A percentile compares a stretch with the other conserved stretches of the same genome.
These are phyloP conservation scores for Penicillium paneum DNA, from an alignment of 2,329 filamentous ascomycete genomes.

Conservation along the genomic window DNA sequence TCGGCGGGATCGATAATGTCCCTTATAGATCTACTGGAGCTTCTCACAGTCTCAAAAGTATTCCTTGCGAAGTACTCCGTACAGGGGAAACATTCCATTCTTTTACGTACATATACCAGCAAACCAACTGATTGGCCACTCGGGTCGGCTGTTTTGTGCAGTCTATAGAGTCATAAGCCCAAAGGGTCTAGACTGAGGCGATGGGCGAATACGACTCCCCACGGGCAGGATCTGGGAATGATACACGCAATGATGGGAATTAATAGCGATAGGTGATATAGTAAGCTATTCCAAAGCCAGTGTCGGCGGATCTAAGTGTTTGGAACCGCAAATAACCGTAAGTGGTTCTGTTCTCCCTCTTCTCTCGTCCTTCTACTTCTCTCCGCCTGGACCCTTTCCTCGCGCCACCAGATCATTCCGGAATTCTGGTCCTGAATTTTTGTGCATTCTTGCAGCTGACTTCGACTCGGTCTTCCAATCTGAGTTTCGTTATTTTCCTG, in stretches of 20 bases:
- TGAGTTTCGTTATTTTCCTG: neutral
- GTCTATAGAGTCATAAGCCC: neutral
- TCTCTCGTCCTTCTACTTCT: neutral
- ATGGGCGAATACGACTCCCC: neutral
- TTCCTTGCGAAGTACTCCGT: neutral
- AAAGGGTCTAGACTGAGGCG: neutral
- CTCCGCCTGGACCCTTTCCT: neutral
- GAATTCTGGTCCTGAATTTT: conserved; percentile 4
- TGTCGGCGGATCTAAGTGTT: neutral
- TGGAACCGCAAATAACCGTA: neutral
- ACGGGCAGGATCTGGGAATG: neutral
- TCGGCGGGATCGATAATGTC: conserved; percentile 3
- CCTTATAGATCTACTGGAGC: neutral
- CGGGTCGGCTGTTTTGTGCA: conserved; percentile 3
- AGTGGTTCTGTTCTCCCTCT: neutral
- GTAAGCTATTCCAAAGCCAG: neutral
- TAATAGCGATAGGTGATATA: neutral
- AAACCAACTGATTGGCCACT: neutral
- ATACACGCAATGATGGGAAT: neutral
- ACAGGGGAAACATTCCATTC: neutral
- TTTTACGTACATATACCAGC: neutral
- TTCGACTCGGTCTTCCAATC: neutral
- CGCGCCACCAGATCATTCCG: neutral
- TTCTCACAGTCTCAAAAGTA: neutral
- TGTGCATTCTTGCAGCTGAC: neutral